Conservation (phyloP, 495 filamentous ascomycete species). For the Cudoniella acicularis region DNA sequence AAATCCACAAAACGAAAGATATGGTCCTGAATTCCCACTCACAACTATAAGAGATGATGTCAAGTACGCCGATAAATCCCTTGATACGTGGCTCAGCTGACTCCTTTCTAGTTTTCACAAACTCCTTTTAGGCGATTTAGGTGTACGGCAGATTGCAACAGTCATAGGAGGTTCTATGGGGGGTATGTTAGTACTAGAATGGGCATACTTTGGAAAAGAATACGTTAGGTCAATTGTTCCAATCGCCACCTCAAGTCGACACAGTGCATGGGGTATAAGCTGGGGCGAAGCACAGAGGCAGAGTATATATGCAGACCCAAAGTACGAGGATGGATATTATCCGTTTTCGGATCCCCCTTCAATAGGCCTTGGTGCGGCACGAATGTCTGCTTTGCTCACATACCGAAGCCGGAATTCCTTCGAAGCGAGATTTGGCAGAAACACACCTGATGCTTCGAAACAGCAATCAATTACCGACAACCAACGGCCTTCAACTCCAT, state of each 20-base stretch:
- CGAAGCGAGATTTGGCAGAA: conserved; percentile 89
- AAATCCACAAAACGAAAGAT: conserved; percentile 66
- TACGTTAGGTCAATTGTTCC: conserved; percentile 90
- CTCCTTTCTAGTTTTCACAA: conserved; percentile 69
- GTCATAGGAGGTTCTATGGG: conserved; percentile 98
- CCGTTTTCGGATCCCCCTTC: conserved; percentile 75
- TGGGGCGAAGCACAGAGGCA: conserved; percentile 98
- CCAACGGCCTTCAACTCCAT: conserved; percentile 58
- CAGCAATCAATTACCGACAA: conserved; percentile 72
- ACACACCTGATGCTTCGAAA: conserved; percentile 79
- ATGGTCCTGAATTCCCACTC: conserved; percentile 94
- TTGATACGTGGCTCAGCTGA: conserved; percentile 19
- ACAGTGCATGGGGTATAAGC: conserved; percentile 98
- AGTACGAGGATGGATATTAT: conserved; percentile 97
- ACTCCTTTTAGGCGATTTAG: conserved; percentile 83
- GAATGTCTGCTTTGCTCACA: conserved; percentile 93
- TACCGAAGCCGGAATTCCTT: conserved; percentile 97
- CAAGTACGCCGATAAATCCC: conserved; percentile 51
- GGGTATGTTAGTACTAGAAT: conserved; percentile 95
- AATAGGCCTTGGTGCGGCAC: conserved; percentile 85
- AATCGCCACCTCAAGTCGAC: conserved; percentile 89
- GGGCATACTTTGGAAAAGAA: conserved; percentile 92
- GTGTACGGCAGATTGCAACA: conserved; percentile 78
- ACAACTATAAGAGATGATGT: conserved; percentile 96
- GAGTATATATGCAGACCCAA: conserved; percentile 96